phyloP scores from a whole-genome alignment of 1,284 basidiomycete species.

The Cystobasidium pallidum region DNA sequence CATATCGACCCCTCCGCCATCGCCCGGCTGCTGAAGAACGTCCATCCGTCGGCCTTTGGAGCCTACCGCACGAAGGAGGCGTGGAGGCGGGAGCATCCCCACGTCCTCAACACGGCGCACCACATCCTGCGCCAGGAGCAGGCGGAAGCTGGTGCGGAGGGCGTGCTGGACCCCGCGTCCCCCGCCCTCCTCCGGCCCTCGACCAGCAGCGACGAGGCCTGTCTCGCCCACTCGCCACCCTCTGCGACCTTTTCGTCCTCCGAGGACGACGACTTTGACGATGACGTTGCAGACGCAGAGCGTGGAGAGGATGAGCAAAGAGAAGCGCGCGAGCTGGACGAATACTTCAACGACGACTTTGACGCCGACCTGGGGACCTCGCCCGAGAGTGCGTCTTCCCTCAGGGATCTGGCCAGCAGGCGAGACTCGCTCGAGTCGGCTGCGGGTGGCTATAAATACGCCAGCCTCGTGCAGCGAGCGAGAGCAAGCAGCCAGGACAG shows the following conservation, averaged over 20 bases:
- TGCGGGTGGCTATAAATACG: background rate
- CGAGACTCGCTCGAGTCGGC: background rate
- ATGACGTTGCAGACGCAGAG: constrained; percentile 9
- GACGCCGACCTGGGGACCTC: constrained; percentile 14
- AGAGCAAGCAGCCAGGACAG: constrained; percentile 21
- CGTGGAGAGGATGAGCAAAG: background rate
- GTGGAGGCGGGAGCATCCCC: constrained; percentile 39
- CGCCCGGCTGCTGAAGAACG: constrained; percentile 16
- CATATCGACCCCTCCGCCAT: constrained; percentile 37
- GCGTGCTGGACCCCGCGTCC: background rate
- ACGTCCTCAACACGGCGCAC: constrained; percentile 11
- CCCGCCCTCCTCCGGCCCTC: background rate
- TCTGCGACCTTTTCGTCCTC: constrained; percentile 33
- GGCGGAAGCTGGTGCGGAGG: constrained; percentile 2
- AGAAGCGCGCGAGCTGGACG: constrained; percentile 19
- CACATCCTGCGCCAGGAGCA: constrained; percentile 6
- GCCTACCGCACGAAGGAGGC: constrained; percentile 38
- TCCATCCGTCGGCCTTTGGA: constrained; percentile 42
- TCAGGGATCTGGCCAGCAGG: constrained; percentile 6
- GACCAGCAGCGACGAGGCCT: constrained; percentile 12
- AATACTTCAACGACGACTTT: constrained; percentile 3
- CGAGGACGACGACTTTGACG: constrained; percentile 21
- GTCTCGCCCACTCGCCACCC: constrained; percentile 17
- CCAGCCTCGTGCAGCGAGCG: background rate
- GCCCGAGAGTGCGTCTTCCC: constrained; percentile 11